Conservation (phyloP, 1,139 yeast species). For the Debaryomyces singareniensis region DNA sequence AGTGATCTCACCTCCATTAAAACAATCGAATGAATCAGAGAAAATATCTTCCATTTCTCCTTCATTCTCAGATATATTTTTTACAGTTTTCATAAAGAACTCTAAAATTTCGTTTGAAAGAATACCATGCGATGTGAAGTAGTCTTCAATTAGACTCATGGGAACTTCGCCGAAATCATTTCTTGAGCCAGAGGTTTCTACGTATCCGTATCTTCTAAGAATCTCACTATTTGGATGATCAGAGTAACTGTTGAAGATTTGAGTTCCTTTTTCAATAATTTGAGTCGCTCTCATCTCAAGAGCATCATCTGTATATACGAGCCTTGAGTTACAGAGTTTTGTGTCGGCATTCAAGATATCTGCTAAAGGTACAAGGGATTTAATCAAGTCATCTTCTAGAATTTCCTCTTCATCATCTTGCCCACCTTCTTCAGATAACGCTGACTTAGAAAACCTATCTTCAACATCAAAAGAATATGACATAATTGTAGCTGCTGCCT, state of each 20-base stretch:
- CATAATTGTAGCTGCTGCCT: slow-evolving; percentile 56
- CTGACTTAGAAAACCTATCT: slow-evolving; percentile 11
- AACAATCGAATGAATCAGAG: slow-evolving; percentile 57
- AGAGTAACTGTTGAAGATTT: slow-evolving; percentile 83
- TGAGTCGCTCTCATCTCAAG: slow-evolving; percentile 69
- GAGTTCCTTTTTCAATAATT: slow-evolving; percentile 57
- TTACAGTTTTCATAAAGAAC: slow-evolving; percentile 22
- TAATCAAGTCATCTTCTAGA: slow-evolving; percentile 44
- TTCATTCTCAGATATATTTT: slow-evolving; percentile 26
- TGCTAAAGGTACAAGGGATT: slow-evolving; percentile 91
- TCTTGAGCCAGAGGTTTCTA: slow-evolving; percentile 68
- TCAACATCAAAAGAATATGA: slow-evolving; percentile 41
- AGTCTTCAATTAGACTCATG: slow-evolving; percentile 28
- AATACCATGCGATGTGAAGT: slow-evolving; percentile 20
- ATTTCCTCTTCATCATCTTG: slow-evolving; percentile 10
- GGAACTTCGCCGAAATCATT: slow-evolving; percentile 80
- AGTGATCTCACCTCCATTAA: slow-evolving; percentile 46
- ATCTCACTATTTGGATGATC: slow-evolving; percentile 87
- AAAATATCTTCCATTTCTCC: slow-evolving; percentile 40
- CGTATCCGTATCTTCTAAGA: slow-evolving; percentile 85
- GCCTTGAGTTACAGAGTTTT: slow-evolving; percentile 65
- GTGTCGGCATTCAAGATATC: slow-evolving; percentile 88
- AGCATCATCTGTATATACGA: slow-evolving; percentile 39
- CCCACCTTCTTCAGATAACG: slow-evolving; percentile 10
- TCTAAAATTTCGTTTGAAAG: slow-evolving; percentile 19